Evolutionary conservation across 371 early-diverging fungal genomes (phyloP), one percentile per base, ranked within the genome.

Genomic region (Mucor indicus): DNA sequence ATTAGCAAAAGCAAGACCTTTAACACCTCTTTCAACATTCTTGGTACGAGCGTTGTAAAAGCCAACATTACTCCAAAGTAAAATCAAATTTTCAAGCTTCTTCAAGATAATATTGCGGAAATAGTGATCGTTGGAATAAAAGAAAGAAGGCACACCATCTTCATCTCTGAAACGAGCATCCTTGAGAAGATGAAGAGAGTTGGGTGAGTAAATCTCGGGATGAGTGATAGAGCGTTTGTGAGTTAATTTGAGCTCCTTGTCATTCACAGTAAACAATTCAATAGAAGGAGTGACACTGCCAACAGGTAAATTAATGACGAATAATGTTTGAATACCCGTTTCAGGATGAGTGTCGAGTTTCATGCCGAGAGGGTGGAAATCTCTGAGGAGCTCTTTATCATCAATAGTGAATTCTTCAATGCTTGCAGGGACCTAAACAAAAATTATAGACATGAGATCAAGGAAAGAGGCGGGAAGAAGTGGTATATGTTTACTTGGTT

Each of bases 81-180:
- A 49, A 10, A 50, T 30, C 25, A 45, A 62, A 30, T 56, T 57
- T 48, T 74, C 75, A 0, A 66, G 2, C 8, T 44, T 25, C n/a
- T 65, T 69, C 13, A 57, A 36, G 3, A 55, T 6, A 3, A 42
- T 44, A 2, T 39, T 20, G 10, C 24, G 8, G 30, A 61, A 64
- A 21, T 59, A 58, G 33, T 72, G 69, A 13, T 64, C 66, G 16
- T 67, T 62, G 4, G 61, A 54, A 12, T 65, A 64, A 32, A 70
- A 70, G 56, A 74, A 74, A 2, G 75, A 74, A 17, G 73, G 73
- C 1, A 45, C 50, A 10, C 70, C 74, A 42, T 73, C 74, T 7
- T 46, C 38, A 13, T 53, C 43, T 31, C 57, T 45, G 25, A 54
- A 60, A 13, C 40, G 48, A 2, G 31, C 44, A 15, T 68, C 57